Evolutionary conservation across 805 yeast genomes (phyloP).

Genomic region (Nakazawaea ambrosiae): DNA sequence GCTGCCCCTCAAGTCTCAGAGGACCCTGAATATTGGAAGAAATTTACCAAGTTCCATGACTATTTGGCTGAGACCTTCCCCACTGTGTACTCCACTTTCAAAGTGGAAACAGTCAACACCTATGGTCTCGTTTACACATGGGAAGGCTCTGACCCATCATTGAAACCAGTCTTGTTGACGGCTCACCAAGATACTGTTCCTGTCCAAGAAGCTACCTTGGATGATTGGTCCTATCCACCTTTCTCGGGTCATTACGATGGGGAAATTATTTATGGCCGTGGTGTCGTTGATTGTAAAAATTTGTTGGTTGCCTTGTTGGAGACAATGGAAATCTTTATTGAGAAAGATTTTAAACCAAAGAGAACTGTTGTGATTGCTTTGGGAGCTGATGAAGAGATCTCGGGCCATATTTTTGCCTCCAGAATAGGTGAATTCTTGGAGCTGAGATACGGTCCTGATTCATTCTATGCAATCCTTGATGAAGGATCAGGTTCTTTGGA

Average conservation of each 20-base stretch:
- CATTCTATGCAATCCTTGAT: conserved; percentile 56
- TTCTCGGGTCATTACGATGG: conserved; percentile 68
- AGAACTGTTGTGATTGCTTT: conserved; percentile 57
- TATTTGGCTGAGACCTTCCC: conserved; percentile 54
- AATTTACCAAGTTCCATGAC: conserved; percentile 40
- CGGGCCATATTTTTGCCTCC: conserved; percentile 58
- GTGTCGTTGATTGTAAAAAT: conserved; percentile 71
- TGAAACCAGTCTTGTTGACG: conserved; percentile 62
- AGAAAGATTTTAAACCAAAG: conserved; percentile 42
- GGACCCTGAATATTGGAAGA: conserved; percentile 44
- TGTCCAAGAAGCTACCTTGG: conserved; percentile 47
- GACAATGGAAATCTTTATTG: conserved; percentile 49
- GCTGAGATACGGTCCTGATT: conserved; percentile 51
- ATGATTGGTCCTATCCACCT: conserved; percentile 63
- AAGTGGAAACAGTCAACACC: conserved; percentile 49
- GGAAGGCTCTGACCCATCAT: conserved; percentile 40
- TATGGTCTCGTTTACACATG: conserved; percentile 63
- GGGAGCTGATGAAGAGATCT: too few relatives aligned
- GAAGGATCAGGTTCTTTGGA: conserved; percentile 32
- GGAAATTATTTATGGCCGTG: conserved; percentile 65
- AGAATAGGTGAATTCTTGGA: conserved; percentile 39
- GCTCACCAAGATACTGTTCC: conserved; percentile 86
- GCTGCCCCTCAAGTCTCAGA: conserved; percentile 31
- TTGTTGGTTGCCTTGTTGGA: conserved; percentile 60
- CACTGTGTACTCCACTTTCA: conserved; percentile 34